Conservation (phyloP, 805 yeast genomes). For the Candida ortonii region DNA sequence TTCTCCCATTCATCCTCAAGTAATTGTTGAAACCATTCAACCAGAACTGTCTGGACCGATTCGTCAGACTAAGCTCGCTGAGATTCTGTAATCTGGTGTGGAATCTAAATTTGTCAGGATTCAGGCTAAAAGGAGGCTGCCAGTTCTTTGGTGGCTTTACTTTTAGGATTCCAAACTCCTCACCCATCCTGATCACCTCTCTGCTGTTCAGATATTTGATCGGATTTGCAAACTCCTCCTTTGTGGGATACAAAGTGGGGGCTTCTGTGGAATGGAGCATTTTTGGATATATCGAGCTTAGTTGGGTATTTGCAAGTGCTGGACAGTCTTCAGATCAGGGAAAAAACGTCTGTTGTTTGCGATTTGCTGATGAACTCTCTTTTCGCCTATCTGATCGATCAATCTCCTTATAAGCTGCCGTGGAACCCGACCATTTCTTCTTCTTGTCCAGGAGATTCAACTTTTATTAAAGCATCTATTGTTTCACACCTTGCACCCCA, state of each 20-base stretch:
- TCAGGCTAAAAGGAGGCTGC: constrained; percentile 55
- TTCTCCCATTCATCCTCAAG: constrained; percentile 41
- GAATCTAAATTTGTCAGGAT: constrained; percentile 53
- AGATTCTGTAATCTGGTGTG: constrained; percentile 68
- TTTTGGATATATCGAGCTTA: no score
- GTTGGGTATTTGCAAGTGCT: no score
- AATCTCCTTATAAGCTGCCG: no score
- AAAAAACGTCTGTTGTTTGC: background rate
- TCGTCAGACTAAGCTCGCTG: constrained; percentile 59
- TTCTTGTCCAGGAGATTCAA: no score
- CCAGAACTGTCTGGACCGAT: constrained; percentile 63
- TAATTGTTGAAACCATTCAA: constrained; percentile 59
- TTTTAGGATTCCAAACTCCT: constrained; percentile 49
- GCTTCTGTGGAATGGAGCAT: constrained; percentile 36
- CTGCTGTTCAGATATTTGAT: constrained; percentile 44
- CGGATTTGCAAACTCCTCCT: constrained; percentile 47
- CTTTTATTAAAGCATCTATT: no score
- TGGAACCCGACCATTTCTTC: no score
- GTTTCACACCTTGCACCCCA: no score
- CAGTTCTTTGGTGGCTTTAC: constrained; percentile 51
- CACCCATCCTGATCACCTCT: constrained; percentile 41
- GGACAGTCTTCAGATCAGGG: no score
- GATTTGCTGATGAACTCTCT: background rate
- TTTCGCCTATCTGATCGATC: background rate
- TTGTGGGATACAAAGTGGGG: constrained; percentile 46